Base-by-base conservation (phyloP, 2,329 filamentous ascomycete species). In the Ascochyta rabiei region DNA sequence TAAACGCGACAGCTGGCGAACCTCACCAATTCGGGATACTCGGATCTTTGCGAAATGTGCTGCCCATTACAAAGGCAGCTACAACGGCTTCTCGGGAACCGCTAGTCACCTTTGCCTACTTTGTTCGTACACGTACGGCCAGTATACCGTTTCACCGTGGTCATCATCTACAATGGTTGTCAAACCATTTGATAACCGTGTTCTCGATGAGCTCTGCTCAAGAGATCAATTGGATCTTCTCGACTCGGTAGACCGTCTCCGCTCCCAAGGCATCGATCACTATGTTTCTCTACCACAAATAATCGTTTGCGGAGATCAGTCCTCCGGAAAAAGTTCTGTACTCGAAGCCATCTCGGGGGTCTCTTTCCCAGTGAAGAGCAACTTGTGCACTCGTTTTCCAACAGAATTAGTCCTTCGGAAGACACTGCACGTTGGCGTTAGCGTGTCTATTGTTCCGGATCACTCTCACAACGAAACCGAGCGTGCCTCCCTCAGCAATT, bases 341-440 rank as follows among this genome's bases (percentile, higher is more conserved):
- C 66, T 72, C 9, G 68, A 71, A 50, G 63, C 62, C 0, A 51
- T 72, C 6, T 84, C 85, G 0, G 78, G 81, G 8, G 80, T 89
- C 3, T 79, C 78, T 0, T 88, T 89, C 42, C 83, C 84, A 0
- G 75, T 80, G 5, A 81, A 84, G 6, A 79, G 81, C 6, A 79
- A 72, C 15, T 42, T 83, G 0, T 87, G 84, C 64, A 88, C 86
- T 0, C 79, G 82, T 0, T 88, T 87, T 55, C 81, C 85, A 0
- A 88, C 84, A 0, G 84, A 88, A 62, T 73, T 88, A 2, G 77
- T 84, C 18, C 74, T 88, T 8, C 77, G 82, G 7, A 79, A 79
- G 16, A 57, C 70, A 7, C 24, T 62, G 0, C 55, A 72, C 5
- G 61, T 74, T 0, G 72, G 64, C 2, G 72, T 84, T 16, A 71